phyloP scores from a whole-genome alignment of 805 yeast genomes.

The Kodamaea jinghongensis region DNA sequence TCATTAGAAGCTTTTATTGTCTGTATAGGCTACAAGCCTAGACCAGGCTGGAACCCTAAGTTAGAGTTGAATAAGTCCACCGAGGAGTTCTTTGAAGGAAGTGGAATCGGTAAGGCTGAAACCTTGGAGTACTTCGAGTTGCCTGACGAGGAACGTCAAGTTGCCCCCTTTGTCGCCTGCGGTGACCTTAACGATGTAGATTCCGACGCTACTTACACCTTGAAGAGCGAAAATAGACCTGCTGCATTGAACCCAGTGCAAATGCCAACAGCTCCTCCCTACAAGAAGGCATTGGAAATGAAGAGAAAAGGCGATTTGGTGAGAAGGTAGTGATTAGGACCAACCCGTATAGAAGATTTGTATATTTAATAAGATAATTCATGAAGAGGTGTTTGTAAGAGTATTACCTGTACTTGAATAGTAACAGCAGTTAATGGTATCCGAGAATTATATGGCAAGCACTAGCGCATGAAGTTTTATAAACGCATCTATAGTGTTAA shows the following conservation, averaged over 20 bases:
- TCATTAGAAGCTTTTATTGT: conserved; percentile 93
- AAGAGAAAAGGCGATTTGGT: conserved; percentile 62
- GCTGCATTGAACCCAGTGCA: conserved; percentile 87
- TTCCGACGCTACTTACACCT: conserved; percentile 89
- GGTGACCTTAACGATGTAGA: conserved; percentile 88
- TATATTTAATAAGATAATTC: no score
- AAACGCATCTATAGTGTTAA: no score
- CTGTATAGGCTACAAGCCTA: conserved; percentile 82
- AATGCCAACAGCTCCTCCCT: conserved; percentile 95
- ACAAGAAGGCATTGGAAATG: conserved; percentile 85
- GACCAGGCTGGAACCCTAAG: conserved; percentile 78
- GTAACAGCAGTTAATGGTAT: no score
- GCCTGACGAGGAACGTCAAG: conserved; percentile 61
- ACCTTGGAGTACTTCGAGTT: conserved; percentile 47
- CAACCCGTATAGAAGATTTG: no score
- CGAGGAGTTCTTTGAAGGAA: conserved; percentile 76
- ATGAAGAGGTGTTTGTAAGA: no score
- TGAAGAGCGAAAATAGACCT: conserved; percentile 38
- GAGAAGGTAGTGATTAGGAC: no score
- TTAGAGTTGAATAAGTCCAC: conserved; percentile 59
- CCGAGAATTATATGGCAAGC: no score
- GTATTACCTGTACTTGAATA: no score
- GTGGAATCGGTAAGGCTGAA: conserved; percentile 53
- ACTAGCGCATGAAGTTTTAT: no score
- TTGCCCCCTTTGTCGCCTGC: conserved; percentile 94